Percentiles rank a stretch among this genome's conserved stretches.
Evolutionary conservation across 805 yeast genomes (phyloP).

Genomic region (Lipomyces yamanashiensis): DNA sequence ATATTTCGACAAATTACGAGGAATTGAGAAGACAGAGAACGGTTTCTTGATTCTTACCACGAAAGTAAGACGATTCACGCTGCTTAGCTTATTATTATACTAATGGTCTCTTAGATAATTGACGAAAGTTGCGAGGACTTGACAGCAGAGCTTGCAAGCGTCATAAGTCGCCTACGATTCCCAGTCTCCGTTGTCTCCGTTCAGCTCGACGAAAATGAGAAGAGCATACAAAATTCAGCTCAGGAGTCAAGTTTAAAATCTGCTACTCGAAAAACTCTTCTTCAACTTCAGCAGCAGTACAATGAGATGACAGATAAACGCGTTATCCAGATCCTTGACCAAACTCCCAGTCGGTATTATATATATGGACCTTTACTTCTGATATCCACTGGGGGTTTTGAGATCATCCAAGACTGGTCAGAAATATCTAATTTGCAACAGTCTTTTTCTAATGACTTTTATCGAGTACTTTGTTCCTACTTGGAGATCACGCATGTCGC

Average conservation of each 20-base stretch:
- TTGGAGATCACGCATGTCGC: conserved; percentile 64
- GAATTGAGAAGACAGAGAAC: conserved; percentile 20
- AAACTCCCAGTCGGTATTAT: conserved; percentile 59
- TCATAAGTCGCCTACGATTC: not conserved
- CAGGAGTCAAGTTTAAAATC: not conserved
- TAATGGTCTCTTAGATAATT: not conserved
- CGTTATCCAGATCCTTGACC: not conserved
- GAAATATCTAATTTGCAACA: conserved; percentile 43
- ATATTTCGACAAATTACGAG: conserved; percentile 25
- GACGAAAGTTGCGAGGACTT: not conserved
- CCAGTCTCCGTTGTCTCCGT: not conserved
- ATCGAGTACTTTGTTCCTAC: conserved; percentile 35
- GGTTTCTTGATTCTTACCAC: conserved; percentile 24
- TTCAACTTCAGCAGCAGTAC: not conserved
- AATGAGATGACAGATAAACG: not conserved
- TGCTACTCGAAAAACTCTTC: not conserved
- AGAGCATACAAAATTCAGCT: not conserved
- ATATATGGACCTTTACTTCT: conserved; percentile 66
- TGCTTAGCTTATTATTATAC: not conserved
- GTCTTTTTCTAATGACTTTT: conserved; percentile 21
- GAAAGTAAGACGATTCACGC: conserved; percentile 8
- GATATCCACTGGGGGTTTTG: conserved; percentile 54
- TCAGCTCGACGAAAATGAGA: not conserved
- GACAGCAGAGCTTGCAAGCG: not conserved
- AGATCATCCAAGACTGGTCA: conserved; percentile 39